Evolutionary conservation across 495 filamentous ascomycete species (phyloP).

Genomic region (Trichoderma asperelloides): DNA sequence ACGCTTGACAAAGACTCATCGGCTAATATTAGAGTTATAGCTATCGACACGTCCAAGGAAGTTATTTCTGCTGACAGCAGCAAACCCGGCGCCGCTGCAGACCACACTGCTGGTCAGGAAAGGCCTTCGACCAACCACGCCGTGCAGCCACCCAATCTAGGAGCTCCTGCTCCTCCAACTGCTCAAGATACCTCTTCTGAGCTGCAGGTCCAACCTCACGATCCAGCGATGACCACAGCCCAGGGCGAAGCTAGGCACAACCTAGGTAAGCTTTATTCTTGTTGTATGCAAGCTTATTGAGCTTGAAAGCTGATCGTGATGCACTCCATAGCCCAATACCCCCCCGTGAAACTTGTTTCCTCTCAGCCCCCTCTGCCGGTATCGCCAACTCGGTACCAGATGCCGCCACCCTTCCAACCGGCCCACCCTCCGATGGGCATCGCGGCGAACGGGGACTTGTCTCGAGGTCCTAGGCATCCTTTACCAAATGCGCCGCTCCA

Average conservation of each 20-base stretch:
- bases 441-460: neutral
- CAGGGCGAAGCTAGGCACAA: neutral
- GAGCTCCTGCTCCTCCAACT: neutral
- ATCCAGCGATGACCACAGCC: neutral
- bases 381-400: constrained; percentile 9
- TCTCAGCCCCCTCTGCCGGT: constrained; percentile 3
- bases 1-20: neutral
- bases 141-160: neutral
- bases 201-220: neutral
- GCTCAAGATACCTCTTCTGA: neutral
- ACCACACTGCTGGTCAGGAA: neutral
- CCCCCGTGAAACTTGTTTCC: neutral
- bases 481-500: neutral
- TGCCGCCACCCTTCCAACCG: constrained; percentile 9
- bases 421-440: neutral
- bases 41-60: neutral
- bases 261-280: neutral
- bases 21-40: neutral
- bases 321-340: neutral
- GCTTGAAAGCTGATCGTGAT: neutral
- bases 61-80: neutral
- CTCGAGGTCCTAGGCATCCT: neutral
- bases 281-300: neutral
- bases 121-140: neutral
- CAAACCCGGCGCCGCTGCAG: neutral